These are phyloP conservation scores for Coffea humblotiana DNA, from an alignment of 305 asterid species.

Conservation along the genomic window DNA sequence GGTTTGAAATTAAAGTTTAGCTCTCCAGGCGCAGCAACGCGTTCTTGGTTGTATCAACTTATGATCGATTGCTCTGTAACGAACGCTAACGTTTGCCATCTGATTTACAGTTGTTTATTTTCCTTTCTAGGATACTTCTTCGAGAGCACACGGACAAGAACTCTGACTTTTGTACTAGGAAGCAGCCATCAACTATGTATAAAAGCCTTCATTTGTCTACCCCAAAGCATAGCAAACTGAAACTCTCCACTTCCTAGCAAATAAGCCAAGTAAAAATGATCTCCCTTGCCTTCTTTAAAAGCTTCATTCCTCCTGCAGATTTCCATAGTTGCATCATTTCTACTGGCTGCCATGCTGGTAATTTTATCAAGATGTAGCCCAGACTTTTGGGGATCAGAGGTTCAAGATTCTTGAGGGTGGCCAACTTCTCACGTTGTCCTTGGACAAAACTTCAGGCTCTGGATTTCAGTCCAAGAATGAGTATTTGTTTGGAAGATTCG, in stretches of 20 bases:
- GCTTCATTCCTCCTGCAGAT: not conserved
- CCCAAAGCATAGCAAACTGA: not conserved
- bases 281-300: not conserved
- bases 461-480: conserved; percentile 50
- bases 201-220: not conserved
- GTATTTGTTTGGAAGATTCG: conserved; percentile 43
- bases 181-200: conserved; percentile 1
- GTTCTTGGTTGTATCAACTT: not conserved
- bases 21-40: not conserved
- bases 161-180: not conserved
- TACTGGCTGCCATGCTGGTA: conserved; percentile 27
- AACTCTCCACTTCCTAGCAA: not conserved
- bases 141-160: not conserved
- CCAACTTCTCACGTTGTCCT: conserved; percentile 28
- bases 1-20: no score
- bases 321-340: conserved; percentile 2
- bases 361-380: conserved; percentile 33
- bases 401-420: conserved; percentile 41
- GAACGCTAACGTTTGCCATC: not conserved
- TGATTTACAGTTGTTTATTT: not conserved
- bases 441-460: conserved; percentile 42
- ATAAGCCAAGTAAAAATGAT: not conserved
- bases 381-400: conserved; percentile 46
- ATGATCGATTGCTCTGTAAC: not conserved
- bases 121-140: not conserved